Base-by-base conservation (phyloP, 805 yeast genomes). In the Hanseniaspora meyeri region DNA sequence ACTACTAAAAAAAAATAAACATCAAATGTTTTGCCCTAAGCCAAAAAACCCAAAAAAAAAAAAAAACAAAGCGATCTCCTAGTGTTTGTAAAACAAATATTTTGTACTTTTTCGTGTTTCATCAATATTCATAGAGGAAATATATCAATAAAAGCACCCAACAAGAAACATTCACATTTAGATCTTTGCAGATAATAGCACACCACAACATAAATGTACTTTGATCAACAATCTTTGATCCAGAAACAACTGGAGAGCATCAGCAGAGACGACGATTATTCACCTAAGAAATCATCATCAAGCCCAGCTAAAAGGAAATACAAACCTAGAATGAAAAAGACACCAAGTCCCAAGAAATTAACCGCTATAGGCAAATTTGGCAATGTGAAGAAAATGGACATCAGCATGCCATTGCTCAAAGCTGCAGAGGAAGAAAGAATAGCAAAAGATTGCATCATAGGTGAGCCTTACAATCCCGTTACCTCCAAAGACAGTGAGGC, bases 141-240 rank as follows among this genome's bases (percentile, higher is more conserved):
- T 24, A 39, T 4, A 39, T 10, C 43, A 17, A 7, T 11, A 32
- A 32, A 12, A n/a, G 9, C 4, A 12, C 27, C 27, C 27, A 24
- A 24, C 27, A 24, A 24, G 27, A 24, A 24, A 24, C 27, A 5
- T 24, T 24, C 27, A 3, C 27, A 24, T 24, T 24, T 24, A 24
- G 27, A 3, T 24, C n/a, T 24, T 24, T 24, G 27, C 27, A 24
- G 27, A 5, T 5, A 24, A 24, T 32, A 2, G 29, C 9, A 17
- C 8, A n/a, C n/a, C 27, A 24, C 27, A 24, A 24, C 5, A 46
- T 3, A 14, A 1, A 51, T 51, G 49, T 37, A 19, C 17, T n/a
- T 51, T 27, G 55, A 51, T 20, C 55, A 51, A 24, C 55, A 51
- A 9, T 36, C 49, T 17, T 43, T 51, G 36, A 24, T 51, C 7